Conservation (phyloP, 2,329 filamentous ascomycete genomes). For the Bipolaris victoriae region DNA sequence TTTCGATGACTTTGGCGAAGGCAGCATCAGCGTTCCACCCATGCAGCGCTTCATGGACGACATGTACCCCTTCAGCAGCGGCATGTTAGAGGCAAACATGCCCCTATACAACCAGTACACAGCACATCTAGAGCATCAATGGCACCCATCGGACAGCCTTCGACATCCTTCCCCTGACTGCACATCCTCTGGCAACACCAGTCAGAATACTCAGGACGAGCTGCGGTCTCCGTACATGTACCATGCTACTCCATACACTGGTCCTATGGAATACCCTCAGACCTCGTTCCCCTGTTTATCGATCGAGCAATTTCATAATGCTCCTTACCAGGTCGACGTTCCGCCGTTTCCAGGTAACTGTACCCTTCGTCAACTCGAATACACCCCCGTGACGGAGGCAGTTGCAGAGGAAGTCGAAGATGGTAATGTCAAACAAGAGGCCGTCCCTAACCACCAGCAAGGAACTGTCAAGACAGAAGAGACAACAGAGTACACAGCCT, state of each 20-base stretch:
- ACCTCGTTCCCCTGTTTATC: slow-evolving; percentile 26
- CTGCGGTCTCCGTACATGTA: slow-evolving; percentile 33
- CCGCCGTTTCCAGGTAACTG: slow-evolving; percentile 27
- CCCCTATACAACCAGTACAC: slow-evolving; percentile 25
- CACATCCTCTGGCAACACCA: slow-evolving; percentile 43
- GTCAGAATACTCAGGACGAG: slow-evolving; percentile 40
- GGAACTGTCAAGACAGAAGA: slow-evolving; percentile 24
- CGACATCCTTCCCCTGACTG: slow-evolving; percentile 45
- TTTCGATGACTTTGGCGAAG: slow-evolving; percentile 25
- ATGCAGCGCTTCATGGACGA: slow-evolving; percentile 48
- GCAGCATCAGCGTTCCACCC: slow-evolving; percentile 32
- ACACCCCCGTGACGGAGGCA: slow-evolving; percentile 36
- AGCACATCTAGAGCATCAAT: slow-evolving; percentile 29
- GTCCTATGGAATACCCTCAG: slow-evolving; percentile 27
- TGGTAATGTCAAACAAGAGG: slow-evolving; percentile 32
- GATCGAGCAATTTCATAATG: slow-evolving; percentile 23
- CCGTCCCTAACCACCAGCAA: slow-evolving; percentile 26
- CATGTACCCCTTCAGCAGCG: slow-evolving; percentile 31
- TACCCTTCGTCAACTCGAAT: slow-evolving; percentile 42
- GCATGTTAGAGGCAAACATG: slow-evolving; percentile 39
- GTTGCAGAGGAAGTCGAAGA: slow-evolving; percentile 34
- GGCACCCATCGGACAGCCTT: slow-evolving; percentile 26
- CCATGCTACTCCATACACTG: slow-evolving; percentile 26
- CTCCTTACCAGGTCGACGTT: slow-evolving; percentile 19
- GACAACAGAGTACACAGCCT: slow-evolving; percentile 18